phyloP scores from a whole-genome alignment of 805 yeast species.

The Saccharomycopsis guyanensis region DNA sequence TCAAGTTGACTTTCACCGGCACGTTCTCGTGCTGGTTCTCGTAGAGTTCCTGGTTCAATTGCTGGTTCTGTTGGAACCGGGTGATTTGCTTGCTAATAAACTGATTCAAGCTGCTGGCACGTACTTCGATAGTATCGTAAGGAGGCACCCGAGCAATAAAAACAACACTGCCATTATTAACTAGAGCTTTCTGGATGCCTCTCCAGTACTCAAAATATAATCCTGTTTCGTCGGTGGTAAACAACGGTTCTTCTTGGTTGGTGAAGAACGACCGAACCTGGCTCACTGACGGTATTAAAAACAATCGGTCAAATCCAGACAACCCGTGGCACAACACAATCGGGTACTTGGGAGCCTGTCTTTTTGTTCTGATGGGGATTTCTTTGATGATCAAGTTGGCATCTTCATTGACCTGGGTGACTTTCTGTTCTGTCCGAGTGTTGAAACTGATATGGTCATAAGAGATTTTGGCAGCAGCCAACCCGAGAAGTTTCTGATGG shows the following conservation, averaged over 20 bases:
- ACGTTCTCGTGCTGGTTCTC: constrained; percentile 23
- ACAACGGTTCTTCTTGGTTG: constrained; percentile 12
- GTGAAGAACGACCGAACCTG: constrained; percentile 26
- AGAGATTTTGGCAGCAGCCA: neutral
- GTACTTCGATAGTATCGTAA: constrained; percentile 61
- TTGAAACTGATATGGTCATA: too few relatives aligned
- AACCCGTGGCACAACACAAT: constrained; percentile 82
- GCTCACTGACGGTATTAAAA: constrained; percentile 35
- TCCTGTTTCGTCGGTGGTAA: constrained; percentile 27
- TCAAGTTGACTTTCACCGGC: constrained; percentile 53
- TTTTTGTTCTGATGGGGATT: neutral
- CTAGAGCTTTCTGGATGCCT: constrained; percentile 62
- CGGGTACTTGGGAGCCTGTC: constrained; percentile 58
- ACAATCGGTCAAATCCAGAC: constrained; percentile 64
- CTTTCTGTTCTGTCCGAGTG: too few relatives aligned
- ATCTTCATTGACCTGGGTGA: neutral
- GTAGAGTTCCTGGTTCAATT: neutral
- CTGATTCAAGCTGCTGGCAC: constrained; percentile 52
- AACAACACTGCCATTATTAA: constrained; percentile 56
- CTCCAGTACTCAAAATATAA: constrained; percentile 67
- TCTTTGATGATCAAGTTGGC: neutral
- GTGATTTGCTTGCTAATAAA: constrained; percentile 32
- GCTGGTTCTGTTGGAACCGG: constrained; percentile 7
- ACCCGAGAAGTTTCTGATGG: neutral
- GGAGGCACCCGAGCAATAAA: constrained; percentile 76